Percentiles rank a stretch among this genome's conserved stretches.
Evolutionary conservation across 2,329 filamentous ascomycete genomes (phyloP).

Genomic region (Fusarium azukiicola): DNA sequence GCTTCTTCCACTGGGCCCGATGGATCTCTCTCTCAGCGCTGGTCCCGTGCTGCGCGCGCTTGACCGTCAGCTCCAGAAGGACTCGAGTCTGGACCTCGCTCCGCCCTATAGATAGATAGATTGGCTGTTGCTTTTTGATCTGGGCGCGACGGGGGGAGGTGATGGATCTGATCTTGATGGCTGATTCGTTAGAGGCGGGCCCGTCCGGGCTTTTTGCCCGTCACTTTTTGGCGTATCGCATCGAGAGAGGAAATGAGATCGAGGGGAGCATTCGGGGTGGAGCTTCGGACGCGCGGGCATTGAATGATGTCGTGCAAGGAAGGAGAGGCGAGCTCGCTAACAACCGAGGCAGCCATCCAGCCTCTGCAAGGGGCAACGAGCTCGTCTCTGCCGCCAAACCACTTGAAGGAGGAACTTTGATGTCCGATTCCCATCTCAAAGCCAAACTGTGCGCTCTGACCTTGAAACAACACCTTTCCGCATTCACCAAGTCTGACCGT

Average conservation of each 20-base stretch:
- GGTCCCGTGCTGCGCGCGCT: conserved; percentile 4
- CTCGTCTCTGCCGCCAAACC: conserved; percentile 2
- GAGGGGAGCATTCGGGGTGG: conserved; percentile 40
- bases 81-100: conserved; percentile 20
- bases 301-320: conserved; percentile 6
- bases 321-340: conserved; percentile 9
- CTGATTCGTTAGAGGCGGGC: conserved; percentile 16
- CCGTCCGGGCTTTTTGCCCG: conserved; percentile 31
- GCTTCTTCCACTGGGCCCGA: conserved; percentile 20
- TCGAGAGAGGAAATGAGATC: conserved; percentile 34
- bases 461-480: conserved; percentile 22
- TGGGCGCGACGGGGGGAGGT: neutral
- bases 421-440: conserved; percentile 11
- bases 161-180: conserved; percentile 17
- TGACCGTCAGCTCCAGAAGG: conserved; percentile 13
- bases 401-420: neutral
- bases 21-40: conserved; percentile 14
- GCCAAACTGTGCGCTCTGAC: conserved; percentile 28
- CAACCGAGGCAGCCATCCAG: conserved; percentile 32
- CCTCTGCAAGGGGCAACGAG: conserved; percentile 46
- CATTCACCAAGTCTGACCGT: conserved; percentile 21
- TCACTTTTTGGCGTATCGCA: conserved; percentile 33
- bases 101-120: conserved; percentile 2
- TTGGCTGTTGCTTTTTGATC: neutral
- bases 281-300: conserved; percentile 10